Conservation (phyloP, 495 filamentous ascomycete genomes). For the Terfezia boudieri region DNA sequence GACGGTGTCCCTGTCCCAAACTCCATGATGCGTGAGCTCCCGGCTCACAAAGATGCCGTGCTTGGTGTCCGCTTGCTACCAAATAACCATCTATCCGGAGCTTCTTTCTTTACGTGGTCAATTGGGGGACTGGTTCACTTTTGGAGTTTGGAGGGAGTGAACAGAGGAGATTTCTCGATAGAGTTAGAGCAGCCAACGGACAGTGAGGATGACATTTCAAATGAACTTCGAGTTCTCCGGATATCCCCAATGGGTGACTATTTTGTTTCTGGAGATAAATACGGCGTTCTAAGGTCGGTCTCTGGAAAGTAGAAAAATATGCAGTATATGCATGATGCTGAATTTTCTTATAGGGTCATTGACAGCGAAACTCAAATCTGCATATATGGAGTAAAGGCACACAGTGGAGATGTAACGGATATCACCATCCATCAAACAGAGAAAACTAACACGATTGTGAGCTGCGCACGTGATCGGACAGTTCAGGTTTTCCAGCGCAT, state of each 20-base stretch:
- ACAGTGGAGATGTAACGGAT: conserved; percentile 66
- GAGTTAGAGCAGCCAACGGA: conserved; percentile 40
- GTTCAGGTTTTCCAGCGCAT: conserved; percentile 59
- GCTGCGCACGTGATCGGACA: conserved; percentile 67
- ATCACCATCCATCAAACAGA: conserved; percentile 42
- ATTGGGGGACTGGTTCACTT: conserved; percentile 51
- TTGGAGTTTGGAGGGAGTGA: conserved; percentile 55
- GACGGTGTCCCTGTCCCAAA: conserved; percentile 19
- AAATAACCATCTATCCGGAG: conserved; percentile 30
- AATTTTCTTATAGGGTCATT: conserved; percentile 22
- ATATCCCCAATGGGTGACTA: conserved; percentile 35
- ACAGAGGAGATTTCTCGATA: conserved; percentile 38
- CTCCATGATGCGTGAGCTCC: conserved; percentile 24
- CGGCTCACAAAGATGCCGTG: conserved; percentile 58
- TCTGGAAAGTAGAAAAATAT: background rate
- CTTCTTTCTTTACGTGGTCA: conserved; percentile 76
- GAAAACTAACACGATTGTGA: conserved; percentile 40
- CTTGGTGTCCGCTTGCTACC: conserved; percentile 46
- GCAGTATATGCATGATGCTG: conserved; percentile 1
- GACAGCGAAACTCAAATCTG: conserved; percentile 16
- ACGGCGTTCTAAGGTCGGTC: conserved; percentile 51
- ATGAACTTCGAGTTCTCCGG: conserved; percentile 53
- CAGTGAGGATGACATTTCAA: conserved; percentile 33
- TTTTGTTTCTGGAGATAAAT: conserved; percentile 64
- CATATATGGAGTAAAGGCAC: conserved; percentile 37